A percentile compares a stretch with the other conserved stretches of the same genome.
Conservation (phyloP, 331 rosid genomes). For the Acacia concinna region DNA sequence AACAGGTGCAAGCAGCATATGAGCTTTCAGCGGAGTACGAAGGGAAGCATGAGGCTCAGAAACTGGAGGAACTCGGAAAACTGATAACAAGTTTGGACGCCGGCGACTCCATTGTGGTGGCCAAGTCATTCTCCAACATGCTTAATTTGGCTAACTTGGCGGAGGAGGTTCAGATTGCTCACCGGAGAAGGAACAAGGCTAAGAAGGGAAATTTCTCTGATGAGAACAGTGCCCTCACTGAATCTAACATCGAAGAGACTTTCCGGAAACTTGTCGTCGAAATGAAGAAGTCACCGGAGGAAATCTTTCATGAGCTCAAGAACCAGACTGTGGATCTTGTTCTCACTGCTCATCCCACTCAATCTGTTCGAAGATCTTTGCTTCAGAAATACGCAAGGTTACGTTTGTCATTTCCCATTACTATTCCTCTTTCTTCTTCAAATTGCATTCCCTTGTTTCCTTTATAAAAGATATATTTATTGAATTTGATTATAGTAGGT, state of each 20-base stretch:
- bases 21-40: slow-evolving; percentile 95
- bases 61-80: slow-evolving; percentile 77
- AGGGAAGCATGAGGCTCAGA: slow-evolving; percentile 68
- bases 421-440: neutral
- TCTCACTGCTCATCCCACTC: slow-evolving; percentile 97
- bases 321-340: slow-evolving; percentile 94
- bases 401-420: slow-evolving; percentile 49
- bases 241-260: slow-evolving; percentile 93
- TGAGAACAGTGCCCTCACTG: slow-evolving; percentile 83
- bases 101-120: slow-evolving; percentile 88
- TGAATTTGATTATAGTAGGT: too few relatives aligned
- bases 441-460: neutral
- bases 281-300: slow-evolving; percentile 80
- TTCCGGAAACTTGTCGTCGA: slow-evolving; percentile 73
- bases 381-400: slow-evolving; percentile 97
- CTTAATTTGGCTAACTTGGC: slow-evolving; percentile 96
- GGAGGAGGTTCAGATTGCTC: slow-evolving; percentile 93
- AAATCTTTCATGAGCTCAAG: slow-evolving; percentile 83
- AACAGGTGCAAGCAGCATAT: slow-evolving; percentile 84
- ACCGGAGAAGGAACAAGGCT: slow-evolving; percentile 75
- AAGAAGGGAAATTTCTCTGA: slow-evolving; percentile 81
- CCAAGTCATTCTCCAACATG: slow-evolving; percentile 89
- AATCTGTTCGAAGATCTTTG: slow-evolving; percentile 89
- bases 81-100: slow-evolving; percentile 84
- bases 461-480: too few relatives aligned